phyloP scores from a whole-genome alignment of 257 asterid species.

The Solanum lignicaule region DNA sequence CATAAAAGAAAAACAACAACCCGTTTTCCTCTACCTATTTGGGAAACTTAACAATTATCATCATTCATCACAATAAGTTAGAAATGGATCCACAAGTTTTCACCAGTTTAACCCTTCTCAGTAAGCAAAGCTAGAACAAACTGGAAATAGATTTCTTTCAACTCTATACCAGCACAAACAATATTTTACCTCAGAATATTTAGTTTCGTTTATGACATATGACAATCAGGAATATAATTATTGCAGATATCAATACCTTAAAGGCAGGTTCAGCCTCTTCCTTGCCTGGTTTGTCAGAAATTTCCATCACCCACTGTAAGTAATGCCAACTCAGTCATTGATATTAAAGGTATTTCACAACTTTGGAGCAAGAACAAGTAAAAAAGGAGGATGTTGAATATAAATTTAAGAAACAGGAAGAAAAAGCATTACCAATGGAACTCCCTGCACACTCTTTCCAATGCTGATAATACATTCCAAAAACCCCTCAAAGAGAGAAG shows the following conservation, averaged over 20 bases:
- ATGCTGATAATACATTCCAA: constrained; percentile 31
- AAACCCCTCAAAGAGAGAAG: constrained; percentile 20
- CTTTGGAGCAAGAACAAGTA: not conserved
- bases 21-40: not conserved
- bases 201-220: not conserved
- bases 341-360: not conserved
- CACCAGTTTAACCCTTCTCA: not conserved
- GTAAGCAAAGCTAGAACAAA: not conserved
- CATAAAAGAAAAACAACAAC: not conserved
- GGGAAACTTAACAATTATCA: not conserved
- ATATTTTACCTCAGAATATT: not conserved
- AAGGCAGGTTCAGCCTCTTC: constrained; percentile 56
- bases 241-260: constrained; percentile 28
- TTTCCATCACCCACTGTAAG: constrained; percentile 51
- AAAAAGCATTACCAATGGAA: constrained; percentile 41
- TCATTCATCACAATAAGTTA: not conserved
- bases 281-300: constrained; percentile 50
- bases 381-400: not conserved
- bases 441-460: constrained; percentile 50
- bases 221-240: not conserved
- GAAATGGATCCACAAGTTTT: not conserved
- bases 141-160: not conserved
- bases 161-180: not conserved
- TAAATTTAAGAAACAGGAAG: not conserved
- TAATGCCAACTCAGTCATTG: not conserved